Conservation (phyloP, 2,329 filamentous ascomycete genomes). For the Aspergillus floridensis region DNA sequence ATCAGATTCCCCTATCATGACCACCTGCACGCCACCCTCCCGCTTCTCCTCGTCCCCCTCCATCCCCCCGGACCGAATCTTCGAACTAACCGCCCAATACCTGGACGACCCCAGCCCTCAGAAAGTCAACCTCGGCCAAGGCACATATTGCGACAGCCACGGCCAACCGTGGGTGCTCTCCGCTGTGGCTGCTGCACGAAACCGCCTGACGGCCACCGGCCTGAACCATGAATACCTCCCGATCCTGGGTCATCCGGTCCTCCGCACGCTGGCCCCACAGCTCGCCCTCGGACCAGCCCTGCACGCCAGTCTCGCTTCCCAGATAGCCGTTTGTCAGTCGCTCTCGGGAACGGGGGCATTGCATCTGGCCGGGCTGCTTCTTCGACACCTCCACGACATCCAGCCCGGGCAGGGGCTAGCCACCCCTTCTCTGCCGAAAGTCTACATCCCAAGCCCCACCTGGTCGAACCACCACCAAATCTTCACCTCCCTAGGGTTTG, state of each 20-base stretch:
- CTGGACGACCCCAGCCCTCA: conserved; percentile 65
- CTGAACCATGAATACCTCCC: conserved; percentile 92
- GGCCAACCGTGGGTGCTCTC: conserved; percentile 93
- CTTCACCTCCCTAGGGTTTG: conserved; percentile 78
- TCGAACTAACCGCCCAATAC: conserved; percentile 48
- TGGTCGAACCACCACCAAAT: conserved; percentile 99
- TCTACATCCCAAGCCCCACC: conserved; percentile 89
- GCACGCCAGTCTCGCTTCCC: conserved; percentile 16
- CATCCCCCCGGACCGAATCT: conserved; percentile 24
- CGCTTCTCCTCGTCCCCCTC: conserved; percentile 19
- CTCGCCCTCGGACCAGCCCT: conserved; percentile 66
- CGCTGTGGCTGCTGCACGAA: conserved; percentile 63
- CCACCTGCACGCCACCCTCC: conserved; percentile 1
- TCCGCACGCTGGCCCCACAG: conserved; percentile 81
- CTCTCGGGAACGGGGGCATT: conserved; percentile 73
- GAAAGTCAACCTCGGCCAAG: conserved; percentile 91
- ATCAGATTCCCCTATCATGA: too few relatives aligned
- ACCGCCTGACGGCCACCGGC: conserved; percentile 59
- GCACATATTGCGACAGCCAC: conserved; percentile 86
- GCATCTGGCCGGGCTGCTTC: conserved; percentile 23
- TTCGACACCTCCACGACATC: conserved; percentile 12
- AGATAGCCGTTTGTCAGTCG: conserved; percentile 62
- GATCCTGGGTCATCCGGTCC: conserved; percentile 77
- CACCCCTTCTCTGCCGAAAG: conserved; percentile 34
- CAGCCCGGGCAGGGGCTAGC: neutral